Conservation (phyloP, 2,329 filamentous ascomycete genomes). For the Knufia fluminis region DNA sequence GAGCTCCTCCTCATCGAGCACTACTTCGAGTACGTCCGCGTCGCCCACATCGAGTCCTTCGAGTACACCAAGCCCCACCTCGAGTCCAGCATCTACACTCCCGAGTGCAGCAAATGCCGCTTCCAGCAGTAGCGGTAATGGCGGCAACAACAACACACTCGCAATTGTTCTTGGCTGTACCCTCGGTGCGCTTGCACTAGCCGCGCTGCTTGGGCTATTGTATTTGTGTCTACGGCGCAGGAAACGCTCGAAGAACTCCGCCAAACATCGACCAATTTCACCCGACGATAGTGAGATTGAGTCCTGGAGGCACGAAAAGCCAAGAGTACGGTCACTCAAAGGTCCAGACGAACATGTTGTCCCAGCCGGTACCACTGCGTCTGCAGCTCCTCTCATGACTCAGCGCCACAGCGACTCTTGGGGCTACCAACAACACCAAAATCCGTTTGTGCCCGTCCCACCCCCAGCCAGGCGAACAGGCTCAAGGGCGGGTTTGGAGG, state of each 20-base stretch:
- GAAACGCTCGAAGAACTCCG: conserved; percentile 11
- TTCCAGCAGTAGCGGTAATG: conserved; percentile 4
- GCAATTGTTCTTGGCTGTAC: conserved; percentile 21
- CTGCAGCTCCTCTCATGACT: conserved; percentile 17
- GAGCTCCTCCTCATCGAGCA: neutral
- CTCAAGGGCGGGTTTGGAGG: conserved; percentile 15
- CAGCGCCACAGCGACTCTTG: conserved; percentile 15
- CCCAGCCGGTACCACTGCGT: neutral
- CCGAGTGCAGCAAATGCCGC: conserved; percentile 3
- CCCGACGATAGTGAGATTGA: conserved; percentile 21
- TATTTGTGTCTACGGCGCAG: conserved; percentile 14
- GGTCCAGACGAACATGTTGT: conserved; percentile 4
- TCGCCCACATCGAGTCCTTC: conserved; percentile 9
- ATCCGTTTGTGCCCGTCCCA: conserved; percentile 21
- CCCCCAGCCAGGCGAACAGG: conserved; percentile 20
- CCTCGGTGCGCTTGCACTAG: conserved; percentile 19
- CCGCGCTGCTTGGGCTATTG: conserved; percentile 15
- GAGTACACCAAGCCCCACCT: conserved; percentile 8
- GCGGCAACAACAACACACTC: conserved; percentile 10
- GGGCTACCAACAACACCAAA: conserved; percentile 12
- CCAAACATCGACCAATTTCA: conserved; percentile 17
- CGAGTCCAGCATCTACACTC: conserved; percentile 4
- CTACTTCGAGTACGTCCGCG: conserved; percentile 7
- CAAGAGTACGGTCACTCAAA: conserved; percentile 1
- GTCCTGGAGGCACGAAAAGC: conserved; percentile 15